Evolutionary conservation across 2,329 filamentous ascomycete genomes (phyloP).

Genomic region (Metarhizium rileyi): DNA sequence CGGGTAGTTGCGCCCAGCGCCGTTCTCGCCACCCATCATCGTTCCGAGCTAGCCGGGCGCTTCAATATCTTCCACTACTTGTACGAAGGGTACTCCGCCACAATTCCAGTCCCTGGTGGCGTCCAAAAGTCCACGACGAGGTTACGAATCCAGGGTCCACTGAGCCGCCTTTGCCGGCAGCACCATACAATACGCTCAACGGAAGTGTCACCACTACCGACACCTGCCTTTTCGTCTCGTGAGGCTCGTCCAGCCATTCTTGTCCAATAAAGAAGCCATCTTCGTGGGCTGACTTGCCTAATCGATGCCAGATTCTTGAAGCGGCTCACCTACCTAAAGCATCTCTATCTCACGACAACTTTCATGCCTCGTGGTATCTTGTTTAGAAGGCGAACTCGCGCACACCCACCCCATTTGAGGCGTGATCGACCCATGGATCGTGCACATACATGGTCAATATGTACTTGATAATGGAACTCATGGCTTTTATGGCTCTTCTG

Average conservation of each 20-base stretch:
- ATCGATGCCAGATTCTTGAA: not conserved
- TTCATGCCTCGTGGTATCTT: not conserved
- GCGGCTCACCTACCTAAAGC: not conserved
- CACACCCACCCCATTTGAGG: not conserved
- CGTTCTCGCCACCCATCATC: not conserved
- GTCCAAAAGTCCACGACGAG: not conserved
- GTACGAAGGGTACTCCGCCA: not conserved
- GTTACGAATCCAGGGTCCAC: constrained; percentile 4
- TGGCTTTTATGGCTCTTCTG: constrained; percentile 2
- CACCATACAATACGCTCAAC: not conserved
- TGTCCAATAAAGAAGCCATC: not conserved
- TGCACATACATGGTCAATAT: constrained; percentile 17
- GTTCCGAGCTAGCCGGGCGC: constrained; percentile 3
- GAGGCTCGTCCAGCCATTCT: not conserved
- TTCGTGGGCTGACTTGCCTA: not conserved
- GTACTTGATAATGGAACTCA: constrained; percentile 23
- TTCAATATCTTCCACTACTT: not conserved
- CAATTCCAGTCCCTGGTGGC: not conserved
- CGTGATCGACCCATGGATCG: not conserved
- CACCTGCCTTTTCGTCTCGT: not conserved
- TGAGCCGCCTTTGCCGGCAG: not conserved
- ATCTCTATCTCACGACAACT: not conserved
- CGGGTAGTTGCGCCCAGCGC: not conserved
- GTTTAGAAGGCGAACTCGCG: not conserved
- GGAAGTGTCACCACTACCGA: not conserved